Evolutionary conservation across 202 grass and related monocot genomes (phyloP).

Genomic region (Eragrostis tef): DNA sequence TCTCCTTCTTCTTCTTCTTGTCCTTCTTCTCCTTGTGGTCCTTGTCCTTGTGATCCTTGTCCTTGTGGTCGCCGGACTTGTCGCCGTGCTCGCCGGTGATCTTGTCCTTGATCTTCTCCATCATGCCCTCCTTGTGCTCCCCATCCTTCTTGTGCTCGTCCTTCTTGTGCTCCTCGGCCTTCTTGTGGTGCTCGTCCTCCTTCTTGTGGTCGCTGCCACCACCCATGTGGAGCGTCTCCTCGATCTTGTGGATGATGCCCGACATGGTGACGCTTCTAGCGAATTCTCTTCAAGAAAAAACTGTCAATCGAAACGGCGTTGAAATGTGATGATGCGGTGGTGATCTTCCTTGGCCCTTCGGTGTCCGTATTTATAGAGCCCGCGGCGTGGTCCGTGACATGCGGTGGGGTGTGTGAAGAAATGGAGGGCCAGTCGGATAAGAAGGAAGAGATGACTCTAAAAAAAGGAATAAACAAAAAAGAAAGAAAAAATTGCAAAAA

Average conservation of each 20-base stretch:
- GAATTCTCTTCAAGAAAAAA: background rate
- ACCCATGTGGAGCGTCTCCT: constrained; percentile 87
- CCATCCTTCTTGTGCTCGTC: constrained; percentile 51
- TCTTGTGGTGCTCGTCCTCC: constrained; percentile 60
- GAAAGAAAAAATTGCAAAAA: too few relatives aligned
- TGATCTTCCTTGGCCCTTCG: constrained; percentile 19
- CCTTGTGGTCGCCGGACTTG: constrained; percentile 50
- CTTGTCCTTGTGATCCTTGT: constrained; percentile 35
- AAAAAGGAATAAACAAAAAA: background rate
- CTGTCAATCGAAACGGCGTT: background rate
- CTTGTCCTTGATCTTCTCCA: constrained; percentile 83
- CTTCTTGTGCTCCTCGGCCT: constrained; percentile 55
- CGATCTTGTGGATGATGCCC: constrained; percentile 93
- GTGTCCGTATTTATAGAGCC: constrained; percentile 49
- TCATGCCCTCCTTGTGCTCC: constrained; percentile 63
- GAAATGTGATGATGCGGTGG: constrained; percentile 6
- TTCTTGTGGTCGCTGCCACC: constrained; percentile 57
- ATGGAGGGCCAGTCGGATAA: constrained; percentile 48
- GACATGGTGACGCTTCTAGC: constrained; percentile 54
- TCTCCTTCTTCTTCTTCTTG: constrained; percentile 74
- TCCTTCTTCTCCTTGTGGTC: constrained; percentile 60
- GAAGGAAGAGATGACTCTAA: constrained; percentile 38
- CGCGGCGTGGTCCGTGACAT: constrained; percentile 17
- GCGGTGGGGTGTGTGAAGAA: constrained; percentile 36
- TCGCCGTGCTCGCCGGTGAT: constrained; percentile 58